Conservation (phyloP, 768 basidiomycete genomes). For the Lactarius vividus region DNA sequence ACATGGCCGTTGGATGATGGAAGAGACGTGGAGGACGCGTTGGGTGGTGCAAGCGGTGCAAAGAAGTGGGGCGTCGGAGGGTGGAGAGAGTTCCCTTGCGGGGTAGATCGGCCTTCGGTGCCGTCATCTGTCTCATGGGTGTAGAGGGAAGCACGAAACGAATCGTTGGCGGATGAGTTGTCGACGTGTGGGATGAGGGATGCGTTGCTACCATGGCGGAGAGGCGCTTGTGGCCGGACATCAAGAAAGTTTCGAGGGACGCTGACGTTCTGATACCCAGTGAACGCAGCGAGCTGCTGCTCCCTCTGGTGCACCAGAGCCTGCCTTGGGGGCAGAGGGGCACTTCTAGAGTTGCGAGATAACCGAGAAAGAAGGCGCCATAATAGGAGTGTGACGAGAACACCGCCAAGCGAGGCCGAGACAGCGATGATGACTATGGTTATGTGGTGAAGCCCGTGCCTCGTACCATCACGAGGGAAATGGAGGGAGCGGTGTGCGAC, state of each 20-base stretch:
- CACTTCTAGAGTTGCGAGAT: constrained; percentile 34
- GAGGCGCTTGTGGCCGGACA: constrained; percentile 24
- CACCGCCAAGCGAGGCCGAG: constrained; percentile 41
- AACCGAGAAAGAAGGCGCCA: constrained; percentile 39
- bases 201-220: constrained; percentile 35
- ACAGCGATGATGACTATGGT: constrained; percentile 53
- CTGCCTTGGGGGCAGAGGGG: constrained; percentile 62
- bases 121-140: constrained; percentile 21
- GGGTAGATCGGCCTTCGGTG: neutral
- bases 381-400: constrained; percentile 40
- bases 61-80: constrained; percentile 15
- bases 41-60: neutral
- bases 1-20: constrained; percentile 6
- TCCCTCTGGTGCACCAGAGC: constrained; percentile 62
- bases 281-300: constrained; percentile 45
- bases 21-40: constrained; percentile 17
- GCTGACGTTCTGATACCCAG: constrained; percentile 31
- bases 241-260: constrained; percentile 31
- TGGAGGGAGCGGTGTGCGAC: neutral
- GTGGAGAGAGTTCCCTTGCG: neutral
- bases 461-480: constrained; percentile 8
- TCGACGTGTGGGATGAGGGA: constrained; percentile 35
- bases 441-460: constrained; percentile 25
- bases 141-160: constrained; percentile 24
- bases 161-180: constrained; percentile 5